These are phyloP conservation scores for Barbarea vulgaris DNA, from an alignment of 345 rosid species.

Conservation along the genomic window DNA sequence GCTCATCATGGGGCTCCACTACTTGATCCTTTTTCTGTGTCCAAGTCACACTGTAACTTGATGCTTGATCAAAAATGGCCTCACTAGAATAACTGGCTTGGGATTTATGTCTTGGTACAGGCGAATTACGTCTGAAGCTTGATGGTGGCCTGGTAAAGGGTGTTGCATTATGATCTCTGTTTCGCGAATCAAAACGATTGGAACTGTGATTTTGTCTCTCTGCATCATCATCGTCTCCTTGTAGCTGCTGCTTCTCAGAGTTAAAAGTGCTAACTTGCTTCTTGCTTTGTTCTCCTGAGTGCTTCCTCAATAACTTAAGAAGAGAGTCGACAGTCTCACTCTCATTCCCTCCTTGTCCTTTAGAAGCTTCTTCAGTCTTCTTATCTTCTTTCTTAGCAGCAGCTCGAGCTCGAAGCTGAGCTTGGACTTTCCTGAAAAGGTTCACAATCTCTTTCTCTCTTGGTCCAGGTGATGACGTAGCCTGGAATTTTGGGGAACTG, in stretches of 20 bases:
- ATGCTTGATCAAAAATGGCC: constrained; percentile 41
- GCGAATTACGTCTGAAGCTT: constrained; percentile 67
- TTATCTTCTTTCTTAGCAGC: constrained; percentile 60
- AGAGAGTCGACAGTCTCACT: constrained; percentile 75
- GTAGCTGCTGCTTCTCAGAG: constrained; percentile 37
- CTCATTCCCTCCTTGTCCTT: constrained; percentile 61
- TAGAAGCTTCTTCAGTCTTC: constrained; percentile 48
- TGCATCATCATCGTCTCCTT: constrained; percentile 24
- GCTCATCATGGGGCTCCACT: constrained; percentile 40
- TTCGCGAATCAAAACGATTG: constrained; percentile 21
- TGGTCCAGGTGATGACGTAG: constrained; percentile 67
- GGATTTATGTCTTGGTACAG: constrained; percentile 57
- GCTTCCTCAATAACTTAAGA: constrained; percentile 75
- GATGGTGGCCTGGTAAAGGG: constrained; percentile 65
- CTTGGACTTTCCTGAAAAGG: constrained; percentile 80
- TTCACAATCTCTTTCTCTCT: constrained; percentile 83
- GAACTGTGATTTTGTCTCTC: constrained; percentile 45
- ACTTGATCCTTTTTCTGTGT: constrained; percentile 41
- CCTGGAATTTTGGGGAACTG: constrained; percentile 59
- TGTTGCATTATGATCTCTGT: constrained; percentile 42
- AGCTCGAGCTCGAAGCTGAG: constrained; percentile 81
- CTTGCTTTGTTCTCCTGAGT: constrained; percentile 63
- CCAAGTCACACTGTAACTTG: constrained; percentile 37
- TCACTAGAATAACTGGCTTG: constrained; percentile 52
- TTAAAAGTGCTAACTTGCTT: constrained; percentile 41